Conservation (phyloP, 192 early-diverging fungal species). For the Coemansia sp. region DNA sequence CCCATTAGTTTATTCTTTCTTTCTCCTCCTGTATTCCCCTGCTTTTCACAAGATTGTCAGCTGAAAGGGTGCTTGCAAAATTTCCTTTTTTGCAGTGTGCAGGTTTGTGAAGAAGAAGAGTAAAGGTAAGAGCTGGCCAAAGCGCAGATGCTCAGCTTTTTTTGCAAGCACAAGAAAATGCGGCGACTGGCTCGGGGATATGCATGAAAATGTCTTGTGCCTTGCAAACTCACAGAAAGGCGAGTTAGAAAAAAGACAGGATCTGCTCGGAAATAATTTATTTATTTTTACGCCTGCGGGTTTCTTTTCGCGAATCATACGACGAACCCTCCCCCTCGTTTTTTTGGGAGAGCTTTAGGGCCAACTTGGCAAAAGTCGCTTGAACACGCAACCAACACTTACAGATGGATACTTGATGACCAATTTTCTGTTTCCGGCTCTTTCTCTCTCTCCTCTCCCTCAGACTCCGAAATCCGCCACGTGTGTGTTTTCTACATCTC, state of each 20-base stretch:
- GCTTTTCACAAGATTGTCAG: slow-evolving; percentile 16
- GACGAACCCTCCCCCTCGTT: too few species aligned
- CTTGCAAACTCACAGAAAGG: background rate
- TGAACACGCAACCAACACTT: too few species aligned
- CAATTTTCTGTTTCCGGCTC: background rate
- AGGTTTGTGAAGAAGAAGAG: background rate
- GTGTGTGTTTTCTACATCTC: slow-evolving; percentile 11
- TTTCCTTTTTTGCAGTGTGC: background rate
- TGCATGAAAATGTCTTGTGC: background rate
- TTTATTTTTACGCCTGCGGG: background rate
- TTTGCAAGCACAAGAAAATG: background rate
- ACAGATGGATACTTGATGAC: background rate
- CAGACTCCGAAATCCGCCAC: slow-evolving; percentile 19
- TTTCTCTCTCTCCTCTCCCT: background rate
- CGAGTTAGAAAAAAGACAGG: background rate
- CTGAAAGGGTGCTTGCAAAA: background rate
- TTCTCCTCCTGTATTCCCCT: too few species aligned
- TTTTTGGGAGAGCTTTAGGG: too few species aligned
- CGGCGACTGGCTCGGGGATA: background rate
- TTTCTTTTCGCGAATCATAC: background rate
- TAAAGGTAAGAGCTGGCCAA: background rate
- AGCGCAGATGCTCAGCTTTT: background rate
- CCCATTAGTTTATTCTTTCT: background rate
- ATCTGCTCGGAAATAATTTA: background rate
- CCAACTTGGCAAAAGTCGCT: too few species aligned